These are phyloP conservation scores for Kwoniella shandongensis DNA, from an alignment of 768 basidiomycete species.

Conservation along the genomic window DNA sequence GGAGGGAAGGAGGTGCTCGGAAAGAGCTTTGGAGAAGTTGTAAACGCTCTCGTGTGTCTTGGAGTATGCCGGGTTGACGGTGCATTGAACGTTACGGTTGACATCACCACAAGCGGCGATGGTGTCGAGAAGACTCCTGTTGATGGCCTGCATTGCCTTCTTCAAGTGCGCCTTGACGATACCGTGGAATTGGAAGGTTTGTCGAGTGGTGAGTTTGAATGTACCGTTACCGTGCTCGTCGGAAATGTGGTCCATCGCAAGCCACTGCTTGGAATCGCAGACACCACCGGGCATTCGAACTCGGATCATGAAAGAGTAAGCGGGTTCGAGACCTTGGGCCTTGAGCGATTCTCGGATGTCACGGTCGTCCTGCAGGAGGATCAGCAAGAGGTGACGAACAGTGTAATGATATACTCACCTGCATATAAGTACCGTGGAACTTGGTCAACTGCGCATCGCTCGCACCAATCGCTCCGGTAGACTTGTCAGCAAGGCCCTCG, in stretches of 20 bases:
- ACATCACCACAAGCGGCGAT: conserved; percentile 98
- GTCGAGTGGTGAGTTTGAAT: conserved; percentile 94
- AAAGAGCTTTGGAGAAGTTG: conserved; percentile 77
- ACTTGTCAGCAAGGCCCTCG: conserved; percentile 81
- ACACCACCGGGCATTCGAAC: conserved; percentile 95
- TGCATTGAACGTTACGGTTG: conserved; percentile 86
- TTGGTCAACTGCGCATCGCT: conserved; percentile 94
- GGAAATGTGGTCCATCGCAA: conserved; percentile 91
- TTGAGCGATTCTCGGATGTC: conserved; percentile 97
- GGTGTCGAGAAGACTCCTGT: conserved; percentile 84
- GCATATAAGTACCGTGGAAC: conserved; percentile 63
- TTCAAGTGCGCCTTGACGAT: conserved; percentile 97
- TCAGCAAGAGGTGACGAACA: conserved; percentile 43
- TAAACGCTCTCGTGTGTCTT: conserved; percentile 78
- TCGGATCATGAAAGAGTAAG: conserved; percentile 98
- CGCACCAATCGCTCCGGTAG: conserved; percentile 85
- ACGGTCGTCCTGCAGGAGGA: conserved; percentile 92
- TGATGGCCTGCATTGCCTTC: conserved; percentile 94
- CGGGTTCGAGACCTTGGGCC: conserved; percentile 87
- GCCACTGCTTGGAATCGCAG: conserved; percentile 87
- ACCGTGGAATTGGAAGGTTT: conserved; percentile 99
- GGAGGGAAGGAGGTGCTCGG: conserved; percentile 79
- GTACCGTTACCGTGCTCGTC: conserved; percentile 92
- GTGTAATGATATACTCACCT: conserved; percentile 30
- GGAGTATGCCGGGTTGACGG: conserved; percentile 87